Percentiles rank a stretch among this genome's conserved stretches.
phyloP scores from a whole-genome alignment of 2,329 filamentous ascomycete species.

The Nigrospora osmanthi region DNA sequence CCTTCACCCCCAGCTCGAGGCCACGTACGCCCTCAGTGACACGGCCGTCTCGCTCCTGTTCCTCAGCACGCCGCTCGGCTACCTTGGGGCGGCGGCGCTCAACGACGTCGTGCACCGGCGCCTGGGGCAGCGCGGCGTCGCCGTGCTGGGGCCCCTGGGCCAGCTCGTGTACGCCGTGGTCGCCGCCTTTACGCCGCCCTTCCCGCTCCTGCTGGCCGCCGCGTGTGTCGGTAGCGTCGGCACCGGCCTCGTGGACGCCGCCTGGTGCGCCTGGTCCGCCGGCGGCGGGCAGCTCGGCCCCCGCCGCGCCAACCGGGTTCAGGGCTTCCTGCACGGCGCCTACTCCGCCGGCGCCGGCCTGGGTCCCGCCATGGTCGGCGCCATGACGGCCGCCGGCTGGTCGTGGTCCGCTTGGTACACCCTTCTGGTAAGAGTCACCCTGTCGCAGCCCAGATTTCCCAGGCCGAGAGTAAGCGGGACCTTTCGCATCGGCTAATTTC shows the following conservation, averaged over 20 bases:
- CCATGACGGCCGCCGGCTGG: constrained; percentile 12
- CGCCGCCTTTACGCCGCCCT: constrained; percentile 20
- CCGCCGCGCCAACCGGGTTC: constrained; percentile 24
- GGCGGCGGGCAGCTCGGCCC: constrained; percentile 18
- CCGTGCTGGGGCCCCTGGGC: constrained; percentile 31
- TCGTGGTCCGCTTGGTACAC: constrained; percentile 31
- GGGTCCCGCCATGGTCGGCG: constrained; percentile 25
- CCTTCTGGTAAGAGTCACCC: constrained; percentile 22
- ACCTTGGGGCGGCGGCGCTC: constrained; percentile 29
- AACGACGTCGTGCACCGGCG: constrained; percentile 28
- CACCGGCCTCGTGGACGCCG: constrained; percentile 30
- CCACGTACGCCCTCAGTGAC: constrained; percentile 31
- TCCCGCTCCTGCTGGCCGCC: constrained; percentile 20
- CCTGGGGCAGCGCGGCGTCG: constrained; percentile 42
- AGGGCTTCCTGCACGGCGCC: constrained; percentile 30
- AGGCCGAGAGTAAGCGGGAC: too few relatives aligned
- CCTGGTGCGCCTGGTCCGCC: constrained; percentile 36
- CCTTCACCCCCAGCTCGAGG: constrained; percentile 17
- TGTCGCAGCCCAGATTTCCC: too few relatives aligned
- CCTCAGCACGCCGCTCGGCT: constrained; percentile 32
- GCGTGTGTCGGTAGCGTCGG: constrained; percentile 26
- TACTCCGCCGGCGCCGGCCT: constrained; percentile 28
- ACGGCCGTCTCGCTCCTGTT: constrained; percentile 35
- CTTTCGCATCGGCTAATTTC: too few relatives aligned
- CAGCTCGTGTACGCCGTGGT: constrained; percentile 22